Percentiles rank a stretch among this genome's conserved stretches.
These are phyloP conservation scores for Clitopilus hobsonii DNA, from an alignment of 768 basidiomycete species.

Conservation along the genomic window DNA sequence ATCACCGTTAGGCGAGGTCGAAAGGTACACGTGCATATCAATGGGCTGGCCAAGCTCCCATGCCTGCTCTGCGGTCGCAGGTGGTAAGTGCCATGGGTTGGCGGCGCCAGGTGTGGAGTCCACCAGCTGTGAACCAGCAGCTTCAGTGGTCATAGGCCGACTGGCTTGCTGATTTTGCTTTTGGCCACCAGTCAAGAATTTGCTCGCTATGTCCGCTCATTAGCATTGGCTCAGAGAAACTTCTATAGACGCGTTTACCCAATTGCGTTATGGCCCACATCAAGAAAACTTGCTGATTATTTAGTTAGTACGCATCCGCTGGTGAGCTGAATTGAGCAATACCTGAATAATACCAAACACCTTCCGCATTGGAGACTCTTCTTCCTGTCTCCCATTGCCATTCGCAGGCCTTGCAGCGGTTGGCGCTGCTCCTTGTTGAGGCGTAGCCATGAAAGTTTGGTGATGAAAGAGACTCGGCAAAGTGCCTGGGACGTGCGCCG, in stretches of 20 bases:
- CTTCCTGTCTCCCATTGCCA: not conserved
- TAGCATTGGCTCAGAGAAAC: not conserved
- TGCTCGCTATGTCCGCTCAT: constrained; percentile 17
- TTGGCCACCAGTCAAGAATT: constrained; percentile 14
- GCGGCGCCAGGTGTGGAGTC: constrained; percentile 21
- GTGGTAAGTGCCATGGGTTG: constrained; percentile 49
- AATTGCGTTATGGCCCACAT: constrained; percentile 65
- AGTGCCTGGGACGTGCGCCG: not conserved
- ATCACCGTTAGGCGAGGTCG: constrained; percentile 59
- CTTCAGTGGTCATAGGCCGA: not conserved
- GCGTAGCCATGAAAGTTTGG: constrained; percentile 14
- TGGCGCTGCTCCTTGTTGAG: constrained; percentile 10
- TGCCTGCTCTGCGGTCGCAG: constrained; percentile 45
- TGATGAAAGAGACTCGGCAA: not conserved
- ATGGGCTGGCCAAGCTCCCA: constrained; percentile 61
- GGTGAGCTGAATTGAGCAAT: not conserved
- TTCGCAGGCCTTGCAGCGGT: constrained; percentile 7
- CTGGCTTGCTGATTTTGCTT: not conserved
- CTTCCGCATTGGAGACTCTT: constrained; percentile 14
- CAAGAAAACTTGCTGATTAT: constrained; percentile 59
- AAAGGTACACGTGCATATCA: constrained; percentile 70
- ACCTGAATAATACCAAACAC: constrained; percentile 23
- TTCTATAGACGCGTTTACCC: constrained; percentile 34
- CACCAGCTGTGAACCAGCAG: constrained; percentile 4
- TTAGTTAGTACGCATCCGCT: not conserved